These are phyloP conservation scores for Tothia fuscella DNA, from an alignment of 2,329 filamentous ascomycete species.

Conservation along the genomic window DNA sequence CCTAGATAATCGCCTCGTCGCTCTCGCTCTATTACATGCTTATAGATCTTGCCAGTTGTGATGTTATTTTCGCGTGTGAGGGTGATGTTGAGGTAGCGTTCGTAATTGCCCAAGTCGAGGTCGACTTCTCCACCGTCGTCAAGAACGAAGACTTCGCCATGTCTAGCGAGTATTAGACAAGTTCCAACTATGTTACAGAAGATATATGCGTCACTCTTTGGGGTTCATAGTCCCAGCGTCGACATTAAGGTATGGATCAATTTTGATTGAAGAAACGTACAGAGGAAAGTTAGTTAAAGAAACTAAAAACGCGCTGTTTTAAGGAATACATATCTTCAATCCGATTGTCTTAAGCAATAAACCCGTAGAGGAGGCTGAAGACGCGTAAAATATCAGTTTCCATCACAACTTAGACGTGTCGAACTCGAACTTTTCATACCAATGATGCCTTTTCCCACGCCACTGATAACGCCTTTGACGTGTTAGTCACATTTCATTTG, in stretches of 20 bases:
- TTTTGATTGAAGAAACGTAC: slow-evolving; percentile 55
- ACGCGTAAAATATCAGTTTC: too few species aligned
- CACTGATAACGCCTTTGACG: slow-evolving; percentile 41
- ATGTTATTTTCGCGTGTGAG: slow-evolving; percentile 87
- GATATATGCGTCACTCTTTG: slow-evolving; percentile 38
- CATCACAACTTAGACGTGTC: neutral
- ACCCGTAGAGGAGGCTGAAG: slow-evolving; percentile 54
- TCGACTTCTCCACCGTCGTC: slow-evolving; percentile 71
- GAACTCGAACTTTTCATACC: too few species aligned
- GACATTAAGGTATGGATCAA: slow-evolving; percentile 64
- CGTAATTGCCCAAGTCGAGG: slow-evolving; percentile 65
- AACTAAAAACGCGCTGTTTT: slow-evolving; percentile 12
- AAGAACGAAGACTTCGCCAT: slow-evolving; percentile 83
- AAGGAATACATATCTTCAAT: slow-evolving; percentile 51
- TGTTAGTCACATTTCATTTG: neutral
- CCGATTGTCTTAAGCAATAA: slow-evolving; percentile 70
- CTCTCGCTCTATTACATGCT: slow-evolving; percentile 70
- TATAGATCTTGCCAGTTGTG: slow-evolving; percentile 93
- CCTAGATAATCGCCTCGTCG: slow-evolving; percentile 70
- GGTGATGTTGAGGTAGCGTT: slow-evolving; percentile 70
- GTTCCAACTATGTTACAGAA: neutral
- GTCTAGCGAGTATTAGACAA: slow-evolving; percentile 34
- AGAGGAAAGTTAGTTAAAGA: slow-evolving; percentile 18
- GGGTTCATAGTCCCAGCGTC: slow-evolving; percentile 64
- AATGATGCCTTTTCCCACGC: slow-evolving; percentile 55